Conservation (phyloP, 1,139 yeast genomes). For the Arxiozyma slooffiae region DNA sequence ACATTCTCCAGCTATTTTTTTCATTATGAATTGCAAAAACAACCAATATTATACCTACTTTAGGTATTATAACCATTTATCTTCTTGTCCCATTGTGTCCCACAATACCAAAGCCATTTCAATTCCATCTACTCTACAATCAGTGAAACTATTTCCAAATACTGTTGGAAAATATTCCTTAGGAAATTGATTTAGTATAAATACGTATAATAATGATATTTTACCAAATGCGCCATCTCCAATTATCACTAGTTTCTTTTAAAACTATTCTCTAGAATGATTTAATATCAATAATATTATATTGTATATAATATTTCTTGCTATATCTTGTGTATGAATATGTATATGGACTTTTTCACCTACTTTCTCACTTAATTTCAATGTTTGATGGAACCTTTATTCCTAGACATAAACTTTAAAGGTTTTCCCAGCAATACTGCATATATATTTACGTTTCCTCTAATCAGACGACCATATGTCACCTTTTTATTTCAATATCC, state of each 20-base stretch:
- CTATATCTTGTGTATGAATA: not conserved
- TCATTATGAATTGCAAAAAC: constrained; percentile 65
- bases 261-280: constrained; percentile 33
- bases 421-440: too few relatives aligned
- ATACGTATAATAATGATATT: constrained; percentile 81
- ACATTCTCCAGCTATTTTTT: constrained; percentile 63
- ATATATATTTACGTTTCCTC: too few relatives aligned
- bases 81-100: constrained; percentile 98
- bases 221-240: constrained; percentile 97
- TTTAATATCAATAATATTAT: too few relatives aligned
- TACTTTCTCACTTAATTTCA: too few relatives aligned
- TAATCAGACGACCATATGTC: too few relatives aligned
- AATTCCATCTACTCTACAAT: constrained; percentile 85
- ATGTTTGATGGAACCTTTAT: too few relatives aligned
- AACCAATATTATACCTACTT: constrained; percentile 61
- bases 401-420: too few relatives aligned
- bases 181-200: constrained; percentile 75
- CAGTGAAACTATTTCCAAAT: constrained; percentile 89
- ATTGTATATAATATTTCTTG: too few relatives aligned
- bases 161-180: constrained; percentile 88
- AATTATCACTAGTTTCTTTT: constrained; percentile 79
- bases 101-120: constrained; percentile 82
- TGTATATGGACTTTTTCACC: not conserved
- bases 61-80: too few relatives aligned
- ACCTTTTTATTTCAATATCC: too few relatives aligned